A percentile compares a stretch with the other conserved stretches of the same genome.
phyloP scores from a whole-genome alignment of 306 rosid species.

The Glycine tomentella region DNA sequence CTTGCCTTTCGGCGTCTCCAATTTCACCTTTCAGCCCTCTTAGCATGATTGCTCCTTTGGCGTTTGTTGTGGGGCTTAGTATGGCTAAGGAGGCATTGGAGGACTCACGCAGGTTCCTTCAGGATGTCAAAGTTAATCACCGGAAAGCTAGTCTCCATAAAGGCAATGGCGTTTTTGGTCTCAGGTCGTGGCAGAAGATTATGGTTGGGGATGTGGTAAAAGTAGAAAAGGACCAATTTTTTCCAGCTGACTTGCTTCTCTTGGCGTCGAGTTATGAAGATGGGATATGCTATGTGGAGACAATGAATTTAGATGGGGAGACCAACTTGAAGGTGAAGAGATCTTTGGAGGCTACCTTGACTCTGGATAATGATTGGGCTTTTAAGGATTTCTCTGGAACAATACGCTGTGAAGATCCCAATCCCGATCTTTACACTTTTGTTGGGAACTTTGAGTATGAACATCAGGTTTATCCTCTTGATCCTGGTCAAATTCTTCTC shows the following conservation, averaged over 20 bases:
- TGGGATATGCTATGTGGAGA: conserved; percentile 98
- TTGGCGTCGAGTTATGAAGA: conserved; percentile 91
- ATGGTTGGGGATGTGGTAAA: conserved; percentile 87
- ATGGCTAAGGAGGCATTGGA: conserved; percentile 97
- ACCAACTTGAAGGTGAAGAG: conserved; percentile 96
- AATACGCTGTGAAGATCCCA: conserved; percentile 92
- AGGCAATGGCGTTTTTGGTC: conserved; percentile 73
- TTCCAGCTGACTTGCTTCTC: conserved; percentile 95
- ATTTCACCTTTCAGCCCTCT: conserved; percentile 78
- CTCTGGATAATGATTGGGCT: conserved; percentile 70
- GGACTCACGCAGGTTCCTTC: conserved; percentile 87
- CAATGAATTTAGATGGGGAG: conserved; percentile 99
- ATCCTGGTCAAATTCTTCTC: conserved; percentile 89
- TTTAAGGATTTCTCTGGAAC: conserved; percentile 77
- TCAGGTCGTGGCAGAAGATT: conserved; percentile 77
- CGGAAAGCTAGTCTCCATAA: conserved; percentile 72
- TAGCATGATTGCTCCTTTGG: conserved; percentile 95
- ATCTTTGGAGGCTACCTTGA: conserved; percentile 82
- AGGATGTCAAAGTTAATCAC: conserved; percentile 86
- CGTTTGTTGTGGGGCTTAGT: conserved; percentile 97
- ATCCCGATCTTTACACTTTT: conserved; percentile 88
- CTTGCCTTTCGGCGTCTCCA: conserved; percentile 75
- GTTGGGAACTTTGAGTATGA: conserved; percentile 88
- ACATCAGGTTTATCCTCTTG: conserved; percentile 77
- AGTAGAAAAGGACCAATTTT: conserved; percentile 94